Conservation (phyloP, 176 grass and related monocot genomes). For the Raddia distichophylla region DNA sequence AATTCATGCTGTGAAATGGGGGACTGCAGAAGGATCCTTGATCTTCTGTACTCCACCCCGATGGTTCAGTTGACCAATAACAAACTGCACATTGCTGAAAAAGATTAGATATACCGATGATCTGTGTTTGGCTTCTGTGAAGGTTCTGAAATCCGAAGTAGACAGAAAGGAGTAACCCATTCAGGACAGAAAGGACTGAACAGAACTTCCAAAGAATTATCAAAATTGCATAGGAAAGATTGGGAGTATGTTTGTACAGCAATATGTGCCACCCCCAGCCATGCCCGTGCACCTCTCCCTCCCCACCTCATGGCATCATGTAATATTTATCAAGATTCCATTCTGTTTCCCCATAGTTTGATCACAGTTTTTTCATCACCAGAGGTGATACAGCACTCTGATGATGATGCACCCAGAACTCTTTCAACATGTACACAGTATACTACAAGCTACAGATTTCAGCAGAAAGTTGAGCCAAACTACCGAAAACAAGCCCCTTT, state of each 20-base stretch:
- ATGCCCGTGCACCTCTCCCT: neutral
- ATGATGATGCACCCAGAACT: neutral
- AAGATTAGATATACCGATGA: neutral
- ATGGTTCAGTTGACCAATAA: neutral
- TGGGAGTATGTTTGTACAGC: neutral
- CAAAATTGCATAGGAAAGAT: neutral
- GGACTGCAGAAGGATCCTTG: neutral
- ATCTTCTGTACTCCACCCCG: neutral
- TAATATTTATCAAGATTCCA: neutral
- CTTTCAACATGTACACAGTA: slow-evolving; percentile 15
- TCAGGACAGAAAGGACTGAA: neutral
- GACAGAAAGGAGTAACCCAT: neutral
- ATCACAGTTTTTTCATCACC: neutral
- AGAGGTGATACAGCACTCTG: slow-evolving; percentile 24
- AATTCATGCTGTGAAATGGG: neutral
- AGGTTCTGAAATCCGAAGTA: neutral
- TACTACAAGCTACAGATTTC: slow-evolving; percentile 12
- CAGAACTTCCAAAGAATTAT: neutral
- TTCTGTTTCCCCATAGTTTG: neutral
- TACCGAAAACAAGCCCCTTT: slow-evolving; percentile 24
- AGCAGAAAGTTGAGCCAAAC: neutral
- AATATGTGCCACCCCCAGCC: neutral
- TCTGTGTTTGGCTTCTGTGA: neutral
- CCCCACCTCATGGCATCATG: neutral
- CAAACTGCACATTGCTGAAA: neutral